Evolutionary conservation across 495 filamentous ascomycete species (phyloP).

Genomic region (Penicillium nucicola): DNA sequence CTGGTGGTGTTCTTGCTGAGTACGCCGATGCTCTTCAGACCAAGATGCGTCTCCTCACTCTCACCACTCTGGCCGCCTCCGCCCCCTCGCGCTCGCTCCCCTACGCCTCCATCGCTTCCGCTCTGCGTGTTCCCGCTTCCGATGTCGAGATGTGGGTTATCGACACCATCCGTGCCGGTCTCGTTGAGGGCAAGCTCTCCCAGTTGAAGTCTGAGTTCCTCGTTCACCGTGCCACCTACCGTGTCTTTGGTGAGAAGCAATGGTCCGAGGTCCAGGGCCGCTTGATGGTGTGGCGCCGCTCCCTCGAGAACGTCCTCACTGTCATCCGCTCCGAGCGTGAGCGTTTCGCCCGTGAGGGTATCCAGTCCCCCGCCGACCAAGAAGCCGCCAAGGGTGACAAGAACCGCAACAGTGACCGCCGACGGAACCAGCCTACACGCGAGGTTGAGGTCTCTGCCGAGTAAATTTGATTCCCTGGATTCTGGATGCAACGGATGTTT

Average conservation of each 20-base stretch:
- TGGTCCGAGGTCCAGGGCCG: slow-evolving; percentile 90
- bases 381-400: slow-evolving; percentile 31
- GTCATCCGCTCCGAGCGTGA: slow-evolving; percentile 77
- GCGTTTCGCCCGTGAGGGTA: slow-evolving; percentile 49
- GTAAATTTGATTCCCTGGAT: slow-evolving; percentile 18
- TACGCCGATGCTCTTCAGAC: slow-evolving; percentile 78
- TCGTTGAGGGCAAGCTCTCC: slow-evolving; percentile 91
- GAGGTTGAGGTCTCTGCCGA: slow-evolving; percentile 33
- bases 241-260: slow-evolving; percentile 96
- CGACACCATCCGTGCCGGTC: slow-evolving; percentile 89
- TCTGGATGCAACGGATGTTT: slow-evolving; percentile 23
- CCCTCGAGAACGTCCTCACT: slow-evolving; percentile 67
- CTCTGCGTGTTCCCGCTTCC: slow-evolving; percentile 72
- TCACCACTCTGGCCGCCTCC: slow-evolving; percentile 81
- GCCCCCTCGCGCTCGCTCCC: slow-evolving; percentile 78
- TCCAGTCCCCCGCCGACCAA: slow-evolving; percentile 33
- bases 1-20: slow-evolving; percentile 43
- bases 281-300: slow-evolving; percentile 84
- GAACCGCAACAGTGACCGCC: slow-evolving; percentile 30
- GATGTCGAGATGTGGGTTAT: slow-evolving; percentile 99
- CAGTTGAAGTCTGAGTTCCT: slow-evolving; percentile 90
- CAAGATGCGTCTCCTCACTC: slow-evolving; percentile 94
- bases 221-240: slow-evolving; percentile 89
- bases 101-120: slow-evolving; percentile 75
- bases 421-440: slow-evolving; percentile 29